Conservation (phyloP, 2,329 filamentous ascomycete genomes). For the Talaromyces sp. region DNA sequence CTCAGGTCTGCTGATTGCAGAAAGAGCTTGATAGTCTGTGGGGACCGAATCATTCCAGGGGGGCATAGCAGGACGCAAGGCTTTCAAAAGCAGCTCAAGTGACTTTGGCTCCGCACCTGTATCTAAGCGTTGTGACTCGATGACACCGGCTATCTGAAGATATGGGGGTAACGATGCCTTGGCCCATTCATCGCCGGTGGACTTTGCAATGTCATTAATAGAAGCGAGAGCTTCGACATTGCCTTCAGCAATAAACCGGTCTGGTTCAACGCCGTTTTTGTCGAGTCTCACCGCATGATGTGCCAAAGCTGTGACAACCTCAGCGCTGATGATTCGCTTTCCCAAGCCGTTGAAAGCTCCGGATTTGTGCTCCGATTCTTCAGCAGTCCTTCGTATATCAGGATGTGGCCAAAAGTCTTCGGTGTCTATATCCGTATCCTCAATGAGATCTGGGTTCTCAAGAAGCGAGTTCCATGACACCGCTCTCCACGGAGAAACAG, state of each 20-base stretch:
- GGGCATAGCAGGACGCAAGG: conserved; percentile 25
- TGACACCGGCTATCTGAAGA: conserved; percentile 43
- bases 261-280: conserved; percentile 33
- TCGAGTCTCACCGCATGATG: conserved; percentile 7
- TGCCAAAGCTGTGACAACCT: conserved; percentile 51
- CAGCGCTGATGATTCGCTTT: conserved; percentile 51
- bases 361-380: conserved; percentile 10
- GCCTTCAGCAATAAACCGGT: conserved; percentile 29
- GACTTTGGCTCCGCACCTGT: conserved; percentile 42
- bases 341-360: conserved; percentile 37
- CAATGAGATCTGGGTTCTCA: conserved; percentile 21
- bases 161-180: background rate
- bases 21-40: conserved; percentile 17
- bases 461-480: conserved; percentile 37
- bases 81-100: conserved; percentile 37
- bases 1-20: conserved; percentile 20
- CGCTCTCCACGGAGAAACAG: conserved; percentile 33
- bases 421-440: conserved; percentile 30
- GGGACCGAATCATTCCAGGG: conserved; percentile 26
- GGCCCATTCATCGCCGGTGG: conserved; percentile 13
- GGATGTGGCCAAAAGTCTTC: conserved; percentile 34
- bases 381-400: conserved; percentile 12
- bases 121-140: conserved; percentile 46
- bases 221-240: conserved; percentile 2
- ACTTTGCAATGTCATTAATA: conserved; percentile 17